Percentiles rank a stretch among this genome's conserved stretches.
phyloP scores from a whole-genome alignment of 2,329 filamentous ascomycete genomes.

The Botrytis tulipae region DNA sequence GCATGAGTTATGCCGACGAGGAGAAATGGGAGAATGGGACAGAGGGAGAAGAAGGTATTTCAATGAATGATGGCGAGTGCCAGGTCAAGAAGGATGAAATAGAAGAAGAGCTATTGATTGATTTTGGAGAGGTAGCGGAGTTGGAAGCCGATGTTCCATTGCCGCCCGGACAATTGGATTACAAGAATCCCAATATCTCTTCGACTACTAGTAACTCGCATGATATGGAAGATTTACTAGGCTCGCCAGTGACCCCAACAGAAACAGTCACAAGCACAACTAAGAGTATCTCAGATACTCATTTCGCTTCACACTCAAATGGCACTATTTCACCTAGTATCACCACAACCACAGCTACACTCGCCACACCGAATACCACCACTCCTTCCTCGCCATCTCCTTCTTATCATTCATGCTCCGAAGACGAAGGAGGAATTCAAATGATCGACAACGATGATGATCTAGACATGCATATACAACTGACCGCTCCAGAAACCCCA shows the following conservation, averaged over 20 bases:
- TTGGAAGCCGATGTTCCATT: background rate
- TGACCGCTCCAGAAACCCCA: background rate
- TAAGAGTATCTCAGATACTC: background rate
- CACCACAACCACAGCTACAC: background rate
- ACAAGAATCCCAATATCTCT: background rate
- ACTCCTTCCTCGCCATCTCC: background rate
- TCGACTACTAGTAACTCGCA: background rate
- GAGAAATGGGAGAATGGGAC: constrained; percentile 42
- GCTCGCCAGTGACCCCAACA: background rate
- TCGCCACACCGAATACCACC: background rate
- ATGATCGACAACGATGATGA: constrained; percentile 24
- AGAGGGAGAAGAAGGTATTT: constrained; percentile 25
- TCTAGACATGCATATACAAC: background rate
- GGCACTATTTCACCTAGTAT: background rate
- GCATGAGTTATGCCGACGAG: constrained; percentile 64
- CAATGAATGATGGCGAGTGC: constrained; percentile 36
- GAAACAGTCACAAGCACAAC: background rate
- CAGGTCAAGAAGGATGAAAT: background rate
- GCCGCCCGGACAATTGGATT: background rate
- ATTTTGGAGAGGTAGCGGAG: background rate
- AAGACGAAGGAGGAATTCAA: constrained; percentile 16
- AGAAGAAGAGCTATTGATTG: background rate
- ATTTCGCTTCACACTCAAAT: background rate
- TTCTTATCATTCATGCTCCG: background rate
- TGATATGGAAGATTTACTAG: background rate